Evolutionary conservation across 2,329 filamentous ascomycete genomes (phyloP), one percentile per base, ranked within the genome.

Genomic region (Fusarium burgessii): DNA sequence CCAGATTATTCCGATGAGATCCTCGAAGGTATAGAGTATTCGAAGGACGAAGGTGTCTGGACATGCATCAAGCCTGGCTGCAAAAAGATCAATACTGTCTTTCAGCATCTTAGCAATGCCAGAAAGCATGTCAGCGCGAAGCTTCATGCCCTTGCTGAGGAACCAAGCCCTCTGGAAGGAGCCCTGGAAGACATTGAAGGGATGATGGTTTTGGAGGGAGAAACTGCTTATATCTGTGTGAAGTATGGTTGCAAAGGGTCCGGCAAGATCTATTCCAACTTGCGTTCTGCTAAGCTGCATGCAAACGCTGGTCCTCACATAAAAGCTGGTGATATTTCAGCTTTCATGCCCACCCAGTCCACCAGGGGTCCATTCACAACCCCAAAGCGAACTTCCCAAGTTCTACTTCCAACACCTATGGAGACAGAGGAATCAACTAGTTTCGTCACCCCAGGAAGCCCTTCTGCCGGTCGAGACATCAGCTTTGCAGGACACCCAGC

Each of bases 381-480:
- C 2, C 62, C 73, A 2, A 49, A 40, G 1, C 20, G 9, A 4
- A 25, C 18, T 2, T 35, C 32, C 3, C 20, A n/a, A 4, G 36
- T 52, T 3, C 18, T 62, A 0, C 38, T 70, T 1, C 32, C 62
- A 1, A 71, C 71, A 1, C 71, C 71, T 1, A 55, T 66, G 7
- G 58, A 73, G 4, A 35, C 58, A 1, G 40, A 42, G 3, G 27
- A 17, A 7, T 35, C 42, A 3, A 23, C 50, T 1, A 51, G 38
- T 4, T 23, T 29, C 6, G 20, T 14, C 14, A 73, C 27, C 1
- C 73, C 70, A 1, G 29, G 18, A 7, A 75, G 72, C n/a, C 72
- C 74, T 5, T 76, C 72, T 4, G 49, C 54, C 4, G 74, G 70
- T 3, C 64, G 72, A 46, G 64, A 55, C 6, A 8, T 7, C 11